A percentile compares a stretch with the other conserved stretches of the same genome.
phyloP scores from a whole-genome alignment of 768 basidiomycete species.

The Amanita thiersii region DNA sequence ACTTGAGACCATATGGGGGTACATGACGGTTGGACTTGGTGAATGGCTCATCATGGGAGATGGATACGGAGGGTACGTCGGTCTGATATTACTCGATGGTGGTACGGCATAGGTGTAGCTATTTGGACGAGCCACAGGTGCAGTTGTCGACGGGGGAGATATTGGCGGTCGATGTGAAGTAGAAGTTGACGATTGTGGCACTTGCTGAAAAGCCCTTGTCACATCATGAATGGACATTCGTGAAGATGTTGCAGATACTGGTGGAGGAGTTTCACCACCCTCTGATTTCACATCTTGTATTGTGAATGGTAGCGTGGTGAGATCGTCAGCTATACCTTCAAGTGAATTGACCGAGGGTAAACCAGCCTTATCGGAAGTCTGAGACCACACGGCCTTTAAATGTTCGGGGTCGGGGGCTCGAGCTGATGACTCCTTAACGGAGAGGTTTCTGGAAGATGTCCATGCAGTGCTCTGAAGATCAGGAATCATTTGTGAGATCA shows the following conservation, averaged over 20 bases:
- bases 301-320: slow-evolving; percentile 71
- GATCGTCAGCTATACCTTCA: slow-evolving; percentile 77
- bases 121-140: slow-evolving; percentile 38
- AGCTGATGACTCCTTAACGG: slow-evolving; percentile 60
- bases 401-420: slow-evolving; percentile 77
- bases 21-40: slow-evolving; percentile 60
- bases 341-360: slow-evolving; percentile 69
- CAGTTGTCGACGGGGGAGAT: slow-evolving; percentile 40
- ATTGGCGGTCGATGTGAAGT: slow-evolving; percentile 40
- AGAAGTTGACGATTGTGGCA: slow-evolving; percentile 53
- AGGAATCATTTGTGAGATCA: not conserved
- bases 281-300: slow-evolving; percentile 84
- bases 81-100: slow-evolving; percentile 42
- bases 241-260: slow-evolving; percentile 44
- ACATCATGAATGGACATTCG: slow-evolving; percentile 80
- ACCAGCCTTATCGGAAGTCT: slow-evolving; percentile 64
- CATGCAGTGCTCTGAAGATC: slow-evolving; percentile 38
- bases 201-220: slow-evolving; percentile 81
- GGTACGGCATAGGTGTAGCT: slow-evolving; percentile 33
- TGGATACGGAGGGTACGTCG: slow-evolving; percentile 50
- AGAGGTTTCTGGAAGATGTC: slow-evolving; percentile 45
- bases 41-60: slow-evolving; percentile 71
- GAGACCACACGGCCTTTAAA: slow-evolving; percentile 79
- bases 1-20: slow-evolving; percentile 52
- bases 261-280: slow-evolving; percentile 74